phyloP scores from a whole-genome alignment of 768 basidiomycete genomes.

The Candolleomyces aberdarensis region DNA sequence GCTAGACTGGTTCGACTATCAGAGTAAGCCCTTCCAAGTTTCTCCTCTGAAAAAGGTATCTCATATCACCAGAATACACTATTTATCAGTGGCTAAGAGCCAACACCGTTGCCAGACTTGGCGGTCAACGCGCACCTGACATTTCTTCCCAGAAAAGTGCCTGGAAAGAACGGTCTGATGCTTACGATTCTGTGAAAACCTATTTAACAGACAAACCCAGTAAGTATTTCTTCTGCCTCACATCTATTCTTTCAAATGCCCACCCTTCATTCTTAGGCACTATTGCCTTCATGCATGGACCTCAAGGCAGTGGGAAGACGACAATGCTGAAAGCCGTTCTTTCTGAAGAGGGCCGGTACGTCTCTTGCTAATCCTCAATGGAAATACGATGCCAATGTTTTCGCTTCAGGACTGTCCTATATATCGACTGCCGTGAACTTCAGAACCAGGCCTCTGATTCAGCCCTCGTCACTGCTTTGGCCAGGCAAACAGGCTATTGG shows the following conservation, averaged over 20 bases:
- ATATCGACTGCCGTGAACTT: constrained; percentile 83
- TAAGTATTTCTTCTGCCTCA: constrained; percentile 29
- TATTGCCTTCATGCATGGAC: constrained; percentile 76
- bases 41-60: not conserved
- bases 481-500: constrained; percentile 83
- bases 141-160: constrained; percentile 38
- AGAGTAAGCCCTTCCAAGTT: constrained; percentile 38
- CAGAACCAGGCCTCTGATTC: constrained; percentile 68
- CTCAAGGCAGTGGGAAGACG: constrained; percentile 80
- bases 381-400: not conserved
- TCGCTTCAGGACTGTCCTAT: constrained; percentile 54
- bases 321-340: constrained; percentile 54
- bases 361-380: not conserved
- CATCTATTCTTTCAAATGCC: constrained; percentile 2
- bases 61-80: constrained; percentile 49
- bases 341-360: constrained; percentile 50
- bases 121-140: constrained; percentile 8
- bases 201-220: constrained; percentile 81
- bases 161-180: constrained; percentile 87
- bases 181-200: constrained; percentile 58
- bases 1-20: constrained; percentile 80
- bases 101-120: constrained; percentile 54
- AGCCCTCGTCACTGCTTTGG: constrained; percentile 63
- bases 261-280: constrained; percentile 43
- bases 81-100: constrained; percentile 74